Base-by-base conservation (phyloP, 2,329 filamentous ascomycete species). In the Curvularia sp. region DNA sequence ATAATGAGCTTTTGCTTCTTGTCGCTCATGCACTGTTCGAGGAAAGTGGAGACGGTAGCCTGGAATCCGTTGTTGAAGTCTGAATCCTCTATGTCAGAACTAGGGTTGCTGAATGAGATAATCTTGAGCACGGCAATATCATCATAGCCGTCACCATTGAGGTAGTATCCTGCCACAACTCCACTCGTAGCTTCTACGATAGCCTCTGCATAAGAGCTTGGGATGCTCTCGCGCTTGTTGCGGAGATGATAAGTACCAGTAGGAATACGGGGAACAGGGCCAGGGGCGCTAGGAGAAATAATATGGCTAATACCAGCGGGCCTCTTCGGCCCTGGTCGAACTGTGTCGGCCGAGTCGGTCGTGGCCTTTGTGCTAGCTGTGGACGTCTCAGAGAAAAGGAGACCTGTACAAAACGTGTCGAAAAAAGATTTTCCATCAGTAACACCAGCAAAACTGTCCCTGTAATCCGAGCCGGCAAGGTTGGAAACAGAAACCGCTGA, bases 1-100 rank as follows among this genome's bases (percentile, higher is more conserved):
- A 90, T 83, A 36, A 90, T 79, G 1, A 90, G 76, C 66, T 84
- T 87, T 38, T 77, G 81, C 69, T 85, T 86, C 2, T 80, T 78
- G 7, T 77, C 76, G 0, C 69, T 60, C 32, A 80, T 78, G 28
- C 80, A 80, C 21, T 77, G 69, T 0, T 73, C 68, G 9, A 87
- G 70, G 61, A 87, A 82, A 0, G 75, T 53, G 9, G 75, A 52
- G 2, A 74, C 59, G 38, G 69, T 61, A 32, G 70, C 64, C 55
- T 79, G 80, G 18, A 74, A 71, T 23, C 65, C 65, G 30, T 59
- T 63, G 18, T 53, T 58, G 52, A 55, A 64, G 4, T 57, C 59
- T 1, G 61, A 59, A 12, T 60, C 62, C 8, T 59, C 42, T 3
- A 64, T 62, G 3, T 63, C 53, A 1, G 30, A 5, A 8, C 36